Base-by-base conservation (phyloP, 2,329 filamentous ascomycete species). In the Chrysosporium keratinophilum region DNA sequence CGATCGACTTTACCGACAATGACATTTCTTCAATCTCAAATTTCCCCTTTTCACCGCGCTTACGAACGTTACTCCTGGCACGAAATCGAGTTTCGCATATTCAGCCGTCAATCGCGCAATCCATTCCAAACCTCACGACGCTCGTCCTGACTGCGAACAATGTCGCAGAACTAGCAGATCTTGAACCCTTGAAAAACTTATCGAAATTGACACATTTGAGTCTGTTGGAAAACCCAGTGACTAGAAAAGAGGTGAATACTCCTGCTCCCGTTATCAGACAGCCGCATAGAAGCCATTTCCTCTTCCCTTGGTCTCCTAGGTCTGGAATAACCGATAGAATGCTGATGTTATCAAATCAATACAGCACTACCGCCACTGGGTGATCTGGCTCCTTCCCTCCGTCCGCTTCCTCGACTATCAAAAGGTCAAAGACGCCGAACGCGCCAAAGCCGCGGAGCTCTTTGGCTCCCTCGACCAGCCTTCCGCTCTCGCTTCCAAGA, bases 1-100 rank as follows among this genome's bases (percentile, higher is more conserved):
- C 88, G 61, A 94, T 98, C 77, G 93, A 98, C 75, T 84, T 98
- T 65, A 97, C 93, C 71, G 93, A 98, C 77, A 98, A 98, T 71
- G 90, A 96, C 72, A 91, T 98, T 65, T 82, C 87, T 63, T 77
- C 85, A 48, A 80, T 98, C 59, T 85, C 84, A 60, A 96, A 96
- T 74, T 95, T 98, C 69, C 93, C 93, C 2, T 82, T 95, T 49
- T 91, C 87, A 54, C 90, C 88, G 44, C 86, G 93, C 62, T 78
- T 97, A 64, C 86, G 82, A 62, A 95, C 88, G 17, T 80, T 98
- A 41, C 82, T 98, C 46, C 81, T 95, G 52, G 89, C 89, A 52
- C 84, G 89, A 60, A 98, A 98, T 73, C 85, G 93, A 62, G 79
- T 98, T 66, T 76, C 83, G 55, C 81, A 79, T 65, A 90, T 98